Base-by-base conservation (phyloP, 495 filamentous ascomycete genomes). In the Podospora pseudoanserina region DNA sequence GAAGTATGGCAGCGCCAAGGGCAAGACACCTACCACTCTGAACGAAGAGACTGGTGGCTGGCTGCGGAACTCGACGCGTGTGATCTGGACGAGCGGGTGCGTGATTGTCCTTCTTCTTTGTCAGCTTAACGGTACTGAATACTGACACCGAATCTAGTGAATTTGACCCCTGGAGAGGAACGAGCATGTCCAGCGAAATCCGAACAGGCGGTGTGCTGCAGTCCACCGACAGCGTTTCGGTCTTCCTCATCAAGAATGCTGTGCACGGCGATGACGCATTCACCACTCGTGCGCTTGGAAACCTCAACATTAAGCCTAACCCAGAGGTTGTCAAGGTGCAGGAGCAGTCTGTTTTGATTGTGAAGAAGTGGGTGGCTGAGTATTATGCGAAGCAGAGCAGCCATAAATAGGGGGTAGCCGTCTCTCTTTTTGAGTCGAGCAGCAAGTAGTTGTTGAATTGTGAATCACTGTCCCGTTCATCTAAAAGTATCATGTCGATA, bases 1-100 rank as follows among this genome's bases (percentile, higher is more conserved):
- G 67, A 85, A 79, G 2, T 87, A 83, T 72, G 87, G 84, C 34
- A 81, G 84, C 65, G 80, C 79, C 5, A 61, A 82, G 55, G 85
- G 85, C 39, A 84, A 82, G 69, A 86, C 83, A 13, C 81, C 83
- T 7, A 75, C 72, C 7, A 75, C 81, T n/a, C 78, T 89, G 32
- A 90, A 90, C 76, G 75, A 77, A 34, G 83, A 81, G 74, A 89
- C 86, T 0, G 78, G 83, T 15, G 88, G 88, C 15, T 90, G 88
- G 82, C 53, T 39, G 20, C 82, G 79, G 16, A 81, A 86, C 66
- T 81, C 82, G 3, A 86, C 80, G 5, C 82, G 88, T 5, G 75
- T 90, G 28, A 81, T 87, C 60, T 89, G 86, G 83, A 81, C 82
- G 0, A 88, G 88, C 69, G 88, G 88, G 77, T 82, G 70, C 60